phyloP scores from a whole-genome alignment of 208 protist species.

The Crithidia expoeki region DNA sequence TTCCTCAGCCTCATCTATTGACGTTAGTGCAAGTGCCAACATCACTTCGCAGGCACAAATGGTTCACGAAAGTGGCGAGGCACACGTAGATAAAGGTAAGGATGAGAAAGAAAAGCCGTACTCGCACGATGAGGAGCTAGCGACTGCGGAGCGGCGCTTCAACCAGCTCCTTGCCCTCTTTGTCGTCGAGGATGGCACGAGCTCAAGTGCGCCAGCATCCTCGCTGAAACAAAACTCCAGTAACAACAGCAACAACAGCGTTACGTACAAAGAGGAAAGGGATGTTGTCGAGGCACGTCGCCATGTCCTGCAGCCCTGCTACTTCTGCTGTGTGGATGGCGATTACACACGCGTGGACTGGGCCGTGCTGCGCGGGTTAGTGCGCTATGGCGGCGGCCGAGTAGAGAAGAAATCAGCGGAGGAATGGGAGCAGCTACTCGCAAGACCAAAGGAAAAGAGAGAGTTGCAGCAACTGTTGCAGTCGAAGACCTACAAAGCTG shows the following conservation, averaged over 20 bases:
- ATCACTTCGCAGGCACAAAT: too few species aligned
- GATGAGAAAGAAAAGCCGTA: too few species aligned
- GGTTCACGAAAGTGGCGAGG: not conserved
- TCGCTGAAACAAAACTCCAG: not conserved
- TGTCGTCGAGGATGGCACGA: not conserved
- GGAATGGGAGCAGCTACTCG: slow-evolving; percentile 46
- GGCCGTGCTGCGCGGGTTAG: slow-evolving; percentile 67
- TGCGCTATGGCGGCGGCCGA: slow-evolving; percentile 62
- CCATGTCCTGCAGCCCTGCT: slow-evolving; percentile 8
- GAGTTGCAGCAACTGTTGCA: not conserved
- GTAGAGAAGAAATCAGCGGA: slow-evolving; percentile 56
- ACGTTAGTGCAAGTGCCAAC: too few species aligned
- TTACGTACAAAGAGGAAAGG: not conserved
- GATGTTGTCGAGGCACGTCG: not conserved
- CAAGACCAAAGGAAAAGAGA: slow-evolving; percentile 12
- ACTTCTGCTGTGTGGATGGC: slow-evolving; percentile 74
- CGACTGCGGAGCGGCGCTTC: slow-evolving; percentile 26
- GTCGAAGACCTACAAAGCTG: not conserved
- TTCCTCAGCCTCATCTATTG: too few species aligned
- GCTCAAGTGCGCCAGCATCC: not conserved
- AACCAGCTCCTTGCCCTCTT: slow-evolving; percentile 28
- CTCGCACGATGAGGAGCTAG: slow-evolving; percentile 14
- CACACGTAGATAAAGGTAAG: too few species aligned
- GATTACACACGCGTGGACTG: slow-evolving; percentile 67
- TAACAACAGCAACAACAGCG: not conserved